Percentiles rank a stretch among this genome's conserved stretches.
Evolutionary conservation across 306 rosid species (phyloP).

Genomic region (Prosopis cineraria): DNA sequence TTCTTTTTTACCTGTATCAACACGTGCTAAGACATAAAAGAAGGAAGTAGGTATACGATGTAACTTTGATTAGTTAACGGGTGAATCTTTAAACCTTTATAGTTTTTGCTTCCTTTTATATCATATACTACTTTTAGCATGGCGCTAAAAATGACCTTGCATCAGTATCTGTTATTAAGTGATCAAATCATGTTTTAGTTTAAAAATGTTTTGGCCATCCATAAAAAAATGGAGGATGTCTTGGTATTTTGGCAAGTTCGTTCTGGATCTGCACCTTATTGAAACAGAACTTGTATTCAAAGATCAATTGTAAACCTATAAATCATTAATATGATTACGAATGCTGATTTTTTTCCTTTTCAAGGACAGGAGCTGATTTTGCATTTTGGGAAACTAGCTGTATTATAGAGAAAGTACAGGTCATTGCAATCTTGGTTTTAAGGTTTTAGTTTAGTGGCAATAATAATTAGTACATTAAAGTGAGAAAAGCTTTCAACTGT

Average conservation of each 20-base stretch:
- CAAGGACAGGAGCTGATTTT: background rate
- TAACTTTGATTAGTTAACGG: background rate
- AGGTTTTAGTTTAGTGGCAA: background rate
- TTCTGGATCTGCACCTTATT: constrained; percentile 2
- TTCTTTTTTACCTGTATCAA: background rate
- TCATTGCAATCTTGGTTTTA: background rate
- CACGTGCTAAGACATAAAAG: background rate
- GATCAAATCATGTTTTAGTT: background rate
- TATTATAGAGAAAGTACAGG: background rate
- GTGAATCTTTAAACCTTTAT: background rate
- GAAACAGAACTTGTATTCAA: background rate
- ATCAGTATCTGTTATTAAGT: background rate
- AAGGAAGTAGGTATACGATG: background rate
- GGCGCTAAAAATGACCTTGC: constrained; percentile 1
- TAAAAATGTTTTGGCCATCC: background rate
- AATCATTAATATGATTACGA: background rate
- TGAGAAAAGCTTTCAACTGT: background rate
- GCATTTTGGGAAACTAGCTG: background rate
- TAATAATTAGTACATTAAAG: background rate
- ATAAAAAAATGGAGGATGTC: background rate
- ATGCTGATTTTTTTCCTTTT: background rate
- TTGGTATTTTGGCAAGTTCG: background rate
- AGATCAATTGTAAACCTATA: background rate
- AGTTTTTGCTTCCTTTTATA: background rate
- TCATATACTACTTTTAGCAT: background rate